Conservation (phyloP, 345 rosid genomes). For the Raphanus sativus region DNA sequence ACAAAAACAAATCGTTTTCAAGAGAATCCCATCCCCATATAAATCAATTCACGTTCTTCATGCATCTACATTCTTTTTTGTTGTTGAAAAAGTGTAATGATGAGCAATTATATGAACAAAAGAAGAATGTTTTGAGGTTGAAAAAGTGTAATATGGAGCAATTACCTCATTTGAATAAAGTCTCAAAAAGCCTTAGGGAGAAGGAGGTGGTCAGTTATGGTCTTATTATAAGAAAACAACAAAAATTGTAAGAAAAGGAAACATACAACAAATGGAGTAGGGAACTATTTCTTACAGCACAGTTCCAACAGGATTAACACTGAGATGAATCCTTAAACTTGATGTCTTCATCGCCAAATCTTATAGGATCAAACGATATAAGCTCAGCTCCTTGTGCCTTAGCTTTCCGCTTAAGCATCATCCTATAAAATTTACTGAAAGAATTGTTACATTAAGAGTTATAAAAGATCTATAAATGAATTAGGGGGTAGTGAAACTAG, state of each 20-base stretch:
- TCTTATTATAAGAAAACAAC: not conserved
- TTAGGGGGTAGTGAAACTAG: too few relatives aligned
- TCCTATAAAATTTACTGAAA: constrained; percentile 38
- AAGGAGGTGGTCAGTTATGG: too few relatives aligned
- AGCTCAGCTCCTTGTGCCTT: constrained; percentile 89
- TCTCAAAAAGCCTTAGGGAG: not conserved
- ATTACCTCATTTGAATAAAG: not conserved
- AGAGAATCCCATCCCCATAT: not conserved
- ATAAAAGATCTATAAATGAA: too few relatives aligned
- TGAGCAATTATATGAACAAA: too few relatives aligned
- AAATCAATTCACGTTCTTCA: not conserved
- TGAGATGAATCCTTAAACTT: constrained; percentile 13
- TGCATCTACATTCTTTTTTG: not conserved
- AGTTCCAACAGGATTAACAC: constrained; percentile 18
- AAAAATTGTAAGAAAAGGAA: not conserved
- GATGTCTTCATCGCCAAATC: constrained; percentile 52
- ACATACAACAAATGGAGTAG: constrained; percentile 10
- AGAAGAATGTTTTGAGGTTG: too few relatives aligned
- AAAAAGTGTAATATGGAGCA: not conserved
- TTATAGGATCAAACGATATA: constrained; percentile 71
- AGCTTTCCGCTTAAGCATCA: constrained; percentile 84
- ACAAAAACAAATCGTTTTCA: not conserved
- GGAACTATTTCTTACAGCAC: constrained; percentile 15
- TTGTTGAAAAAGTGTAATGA: too few relatives aligned
- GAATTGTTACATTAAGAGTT: too few relatives aligned